Conservation (phyloP, 2,329 filamentous ascomycete genomes). For the Nothophaeocryptopus gaeumannii region DNA sequence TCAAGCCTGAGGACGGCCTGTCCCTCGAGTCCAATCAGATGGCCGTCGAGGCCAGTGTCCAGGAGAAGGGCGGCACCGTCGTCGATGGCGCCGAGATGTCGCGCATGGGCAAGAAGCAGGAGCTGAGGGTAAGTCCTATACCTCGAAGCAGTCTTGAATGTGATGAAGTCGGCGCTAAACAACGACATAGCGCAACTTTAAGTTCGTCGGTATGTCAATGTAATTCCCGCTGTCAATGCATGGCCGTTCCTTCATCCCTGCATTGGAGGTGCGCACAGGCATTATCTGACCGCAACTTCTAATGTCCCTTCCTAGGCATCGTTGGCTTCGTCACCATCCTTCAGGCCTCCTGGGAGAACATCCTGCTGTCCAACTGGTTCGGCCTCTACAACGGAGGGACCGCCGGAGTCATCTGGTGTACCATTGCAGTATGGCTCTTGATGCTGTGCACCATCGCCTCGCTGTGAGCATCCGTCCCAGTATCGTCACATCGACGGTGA, state of each 20-base stretch:
- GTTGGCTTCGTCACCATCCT: slow-evolving; percentile 54
- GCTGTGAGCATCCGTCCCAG: slow-evolving; percentile 19
- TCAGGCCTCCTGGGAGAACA: slow-evolving; percentile 55
- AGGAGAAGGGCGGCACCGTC: slow-evolving; percentile 30
- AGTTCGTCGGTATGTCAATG: slow-evolving; percentile 14
- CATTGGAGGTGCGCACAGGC: slow-evolving; percentile 4
- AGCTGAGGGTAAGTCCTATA: slow-evolving; percentile 41
- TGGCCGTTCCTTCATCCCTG: background rate
- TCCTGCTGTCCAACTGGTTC: slow-evolving; percentile 37
- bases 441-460: slow-evolving; percentile 35
- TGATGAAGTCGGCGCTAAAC: background rate
- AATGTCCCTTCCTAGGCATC: slow-evolving; percentile 40
- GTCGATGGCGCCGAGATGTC: slow-evolving; percentile 46
- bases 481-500: background rate
- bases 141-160: too few species aligned
- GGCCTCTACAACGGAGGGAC: slow-evolving; percentile 29
- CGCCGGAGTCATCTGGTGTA: slow-evolving; percentile 32
- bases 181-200: slow-evolving; percentile 14
- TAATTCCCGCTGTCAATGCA: background rate
- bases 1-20: slow-evolving; percentile 23
- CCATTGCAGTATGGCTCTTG: slow-evolving; percentile 33
- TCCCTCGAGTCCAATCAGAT: slow-evolving; percentile 26
- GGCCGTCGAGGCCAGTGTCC: slow-evolving; percentile 19
- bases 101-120: slow-evolving; percentile 51
- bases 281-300: slow-evolving; percentile 44